Base-by-base conservation (phyloP, 1,139 yeast species). In the Hansenula lynferdii region DNA sequence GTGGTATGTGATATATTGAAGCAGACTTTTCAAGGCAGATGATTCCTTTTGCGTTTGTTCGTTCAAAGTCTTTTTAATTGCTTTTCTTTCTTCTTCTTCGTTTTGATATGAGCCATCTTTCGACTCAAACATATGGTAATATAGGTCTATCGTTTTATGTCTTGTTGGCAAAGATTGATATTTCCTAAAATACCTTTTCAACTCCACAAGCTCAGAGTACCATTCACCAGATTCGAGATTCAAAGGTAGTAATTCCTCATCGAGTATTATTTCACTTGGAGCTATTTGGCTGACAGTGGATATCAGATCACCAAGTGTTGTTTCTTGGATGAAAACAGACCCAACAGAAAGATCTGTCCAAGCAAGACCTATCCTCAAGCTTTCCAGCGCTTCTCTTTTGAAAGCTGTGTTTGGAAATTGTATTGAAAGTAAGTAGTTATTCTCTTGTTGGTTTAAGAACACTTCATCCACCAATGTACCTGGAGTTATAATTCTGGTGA, bases 301-400 rank as follows among this genome's bases (percentile, higher is more conserved):
- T 2, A 58, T 50, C 2, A 64, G 42, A 25, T 62, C 64, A 15
- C 51, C 57, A 17, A 65, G 43, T 18, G 53, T 58, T 23, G 89
- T 77, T 32, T 75, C 76, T 50, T 85, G 85, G 4, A 80, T 80
- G 51, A 69, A 77, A 35, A 87, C 75, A 27, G 78, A 81, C 0
- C 97, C 97, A 1, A 92, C 77, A 0, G 95, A 83, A 1, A 92
- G 67, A 58, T 92, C 97, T 27, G 84, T 74, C 98, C 98, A 92
- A 16, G 92, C 75, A 6, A 92, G 56, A 0, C 96, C 97, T 3
- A 89, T 59, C 41, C 69, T 60, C 49, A 70, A 50, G 36, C 69
- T 72, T 4, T 69, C 65, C 45, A 75, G 77, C 1, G 75, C 66
- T 0, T 72, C 63, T 15, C 65, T 62, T 26, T 58, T 56, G 32